These are phyloP conservation scores for Babesia gibsoni DNA, from an alignment of 169 alveolate species.

Conservation along the genomic window DNA sequence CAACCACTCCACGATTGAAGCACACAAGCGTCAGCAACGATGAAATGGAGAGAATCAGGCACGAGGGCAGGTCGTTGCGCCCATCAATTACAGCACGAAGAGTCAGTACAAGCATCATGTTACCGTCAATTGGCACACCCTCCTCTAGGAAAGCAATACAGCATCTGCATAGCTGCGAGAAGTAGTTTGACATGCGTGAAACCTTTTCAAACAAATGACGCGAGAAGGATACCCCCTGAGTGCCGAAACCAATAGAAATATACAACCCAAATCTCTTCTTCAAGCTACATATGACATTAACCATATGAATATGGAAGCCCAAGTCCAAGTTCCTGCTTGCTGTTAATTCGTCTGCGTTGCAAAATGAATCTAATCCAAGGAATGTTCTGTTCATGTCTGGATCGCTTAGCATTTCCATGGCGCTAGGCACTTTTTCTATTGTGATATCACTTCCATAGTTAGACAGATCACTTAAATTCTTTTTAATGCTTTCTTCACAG, in stretches of 20 bases:
- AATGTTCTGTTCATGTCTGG: background rate
- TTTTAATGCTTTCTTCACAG: background rate
- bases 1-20: constrained; percentile 37
- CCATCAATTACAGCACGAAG: constrained; percentile 12
- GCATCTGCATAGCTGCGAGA: constrained; percentile 3
- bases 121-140: constrained; percentile 1
- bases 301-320: constrained; percentile 14
- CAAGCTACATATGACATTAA: background rate
- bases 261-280: background rate
- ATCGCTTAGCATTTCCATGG: background rate
- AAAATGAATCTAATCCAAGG: background rate
- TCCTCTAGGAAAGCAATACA: constrained; percentile 34
- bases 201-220: background rate
- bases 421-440: background rate
- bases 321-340: background rate
- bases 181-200: constrained; percentile 5
- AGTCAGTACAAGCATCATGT: background rate
- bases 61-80: constrained; percentile 4
- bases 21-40: constrained; percentile 21
- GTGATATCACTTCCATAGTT: constrained; percentile 9
- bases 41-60: constrained; percentile 29
- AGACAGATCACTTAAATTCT: background rate
- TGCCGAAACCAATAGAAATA: background rate
- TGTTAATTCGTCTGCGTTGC: background rate
- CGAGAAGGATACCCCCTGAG: background rate